Base-by-base conservation (phyloP, 306 rosid genomes). In the Fragaria ananassa region DNA sequence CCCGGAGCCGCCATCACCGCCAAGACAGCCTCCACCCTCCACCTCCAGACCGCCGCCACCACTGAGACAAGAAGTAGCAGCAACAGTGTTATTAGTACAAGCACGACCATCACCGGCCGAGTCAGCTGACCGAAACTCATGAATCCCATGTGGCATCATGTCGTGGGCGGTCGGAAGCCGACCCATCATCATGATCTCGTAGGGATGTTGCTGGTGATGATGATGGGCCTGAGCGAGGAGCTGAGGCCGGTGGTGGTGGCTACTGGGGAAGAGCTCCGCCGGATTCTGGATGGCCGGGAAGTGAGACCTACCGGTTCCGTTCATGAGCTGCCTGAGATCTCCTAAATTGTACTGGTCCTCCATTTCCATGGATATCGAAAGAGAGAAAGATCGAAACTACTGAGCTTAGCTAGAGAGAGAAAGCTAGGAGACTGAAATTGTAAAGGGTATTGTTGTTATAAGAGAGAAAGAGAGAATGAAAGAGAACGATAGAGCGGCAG, bases 151-250 rank as follows among this genome's bases (percentile, higher is more conserved):
- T 44, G 91, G 86, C 74, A 87, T 44, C 74, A 86, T 72, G 31
- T 86, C 89, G 1, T 85, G 76, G 3, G 85, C 84, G 56, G 76
- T 81, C 27, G 85, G 92, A 53, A 85, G 85, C 58, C 87, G 88
- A 60, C 87, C 90, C 77, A 88, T 87, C 90, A 93, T 90, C 86
- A 90, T 84, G 84, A 93, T 83, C 68, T 93, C 96, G 51, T 80
- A 90, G 39, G 69, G 84, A 51, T 74, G 63, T 17, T 54, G 75
- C 27, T 51, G 72, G 7, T 41, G 75, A 0, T 71, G 75, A 0
- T 71, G 75, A 25, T 25, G 62, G 31, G 56, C 76, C 23, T 31
- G 47, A 21, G 27, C 87, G 70, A 0, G 84, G 49, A 42, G 53
- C 3, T 67, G 83, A 76, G 75, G 78, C 9, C 85, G 78, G 80